Conservation (phyloP, 2,329 filamentous ascomycete genomes). For the Trichoderma pleuroti region DNA sequence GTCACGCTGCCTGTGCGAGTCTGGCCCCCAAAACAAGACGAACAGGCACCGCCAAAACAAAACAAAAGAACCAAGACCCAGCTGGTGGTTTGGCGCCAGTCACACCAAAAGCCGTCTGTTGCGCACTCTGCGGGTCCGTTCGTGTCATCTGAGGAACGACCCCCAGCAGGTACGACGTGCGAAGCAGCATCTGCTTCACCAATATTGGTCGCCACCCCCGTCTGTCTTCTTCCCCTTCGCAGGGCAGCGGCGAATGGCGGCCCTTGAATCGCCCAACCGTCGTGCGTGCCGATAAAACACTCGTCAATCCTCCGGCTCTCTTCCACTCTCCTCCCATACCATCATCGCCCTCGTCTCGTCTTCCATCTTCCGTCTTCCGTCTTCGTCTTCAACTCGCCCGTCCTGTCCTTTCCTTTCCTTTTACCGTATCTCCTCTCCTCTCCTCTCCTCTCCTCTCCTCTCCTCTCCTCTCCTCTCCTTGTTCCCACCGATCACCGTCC, state of each 20-base stretch:
- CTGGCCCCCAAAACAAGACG: neutral
- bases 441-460: neutral
- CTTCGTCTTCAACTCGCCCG: neutral
- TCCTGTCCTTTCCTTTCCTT: neutral
- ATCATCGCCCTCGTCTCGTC: neutral
- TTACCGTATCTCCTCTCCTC: neutral
- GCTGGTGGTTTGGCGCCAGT: slow-evolving; percentile 15
- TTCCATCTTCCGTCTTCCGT: too few species aligned
- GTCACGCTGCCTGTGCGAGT: neutral
- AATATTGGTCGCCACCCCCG: slow-evolving; percentile 20
- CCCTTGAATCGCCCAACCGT: slow-evolving; percentile 17
- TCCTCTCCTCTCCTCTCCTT: too few species aligned
- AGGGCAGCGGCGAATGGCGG: slow-evolving; percentile 19
- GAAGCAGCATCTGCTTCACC: slow-evolving; percentile 19
- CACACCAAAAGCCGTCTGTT: slow-evolving; percentile 14
- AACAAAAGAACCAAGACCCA: neutral
- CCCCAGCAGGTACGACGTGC: slow-evolving; percentile 20
- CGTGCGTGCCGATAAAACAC: slow-evolving; percentile 13
- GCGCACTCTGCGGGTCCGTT: slow-evolving; percentile 16
- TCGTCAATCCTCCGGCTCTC: slow-evolving; percentile 1
- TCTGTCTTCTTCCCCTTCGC: slow-evolving; percentile 10
- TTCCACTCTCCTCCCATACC: neutral
- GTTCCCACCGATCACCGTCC: slow-evolving; percentile 3
- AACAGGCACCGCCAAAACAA: neutral
- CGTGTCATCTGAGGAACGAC: slow-evolving; percentile 19